phyloP scores from a whole-genome alignment of 1,139 yeast genomes.

The Sugiyamaella xylanicola region DNA sequence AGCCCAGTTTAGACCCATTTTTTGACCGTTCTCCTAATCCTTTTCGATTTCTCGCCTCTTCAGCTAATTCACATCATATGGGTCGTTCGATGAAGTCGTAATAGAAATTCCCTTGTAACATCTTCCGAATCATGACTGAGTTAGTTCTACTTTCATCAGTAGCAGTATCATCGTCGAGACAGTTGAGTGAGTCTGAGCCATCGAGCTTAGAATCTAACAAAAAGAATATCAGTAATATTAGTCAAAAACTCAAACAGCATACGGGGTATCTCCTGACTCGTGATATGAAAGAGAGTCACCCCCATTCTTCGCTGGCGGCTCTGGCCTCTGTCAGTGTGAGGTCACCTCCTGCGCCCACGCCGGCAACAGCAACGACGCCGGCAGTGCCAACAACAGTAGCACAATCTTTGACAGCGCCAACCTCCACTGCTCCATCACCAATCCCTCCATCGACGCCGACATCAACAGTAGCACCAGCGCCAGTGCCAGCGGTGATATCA shows the following conservation, averaged over 20 bases:
- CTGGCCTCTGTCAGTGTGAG: background rate
- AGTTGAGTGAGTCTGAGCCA: constrained; percentile 2
- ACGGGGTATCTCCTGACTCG: background rate
- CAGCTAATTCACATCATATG: background rate
- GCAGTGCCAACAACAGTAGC: background rate
- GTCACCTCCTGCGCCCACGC: background rate
- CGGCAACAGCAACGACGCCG: background rate
- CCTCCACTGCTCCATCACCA: too few relatives aligned
- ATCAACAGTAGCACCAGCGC: background rate
- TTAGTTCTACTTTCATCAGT: constrained; percentile 32
- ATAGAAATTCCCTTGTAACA: background rate
- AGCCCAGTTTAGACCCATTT: too few relatives aligned
- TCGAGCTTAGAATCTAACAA: background rate
- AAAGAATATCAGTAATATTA: background rate
- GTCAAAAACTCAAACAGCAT: background rate
- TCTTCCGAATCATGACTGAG: constrained; percentile 29
- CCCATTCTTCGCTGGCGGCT: background rate
- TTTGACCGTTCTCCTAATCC: background rate
- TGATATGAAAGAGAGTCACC: background rate
- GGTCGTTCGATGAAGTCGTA: background rate
- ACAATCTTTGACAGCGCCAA: too few relatives aligned
- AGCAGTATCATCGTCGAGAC: constrained; percentile 22
- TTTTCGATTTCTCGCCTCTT: background rate
- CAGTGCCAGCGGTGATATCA: background rate
- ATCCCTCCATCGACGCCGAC: too few relatives aligned